A percentile compares a stretch with the other conserved stretches of the same genome.
Evolutionary conservation across 371 early-diverging fungal genomes (phyloP).

Genomic region (Cokeromyces recurvatus): DNA sequence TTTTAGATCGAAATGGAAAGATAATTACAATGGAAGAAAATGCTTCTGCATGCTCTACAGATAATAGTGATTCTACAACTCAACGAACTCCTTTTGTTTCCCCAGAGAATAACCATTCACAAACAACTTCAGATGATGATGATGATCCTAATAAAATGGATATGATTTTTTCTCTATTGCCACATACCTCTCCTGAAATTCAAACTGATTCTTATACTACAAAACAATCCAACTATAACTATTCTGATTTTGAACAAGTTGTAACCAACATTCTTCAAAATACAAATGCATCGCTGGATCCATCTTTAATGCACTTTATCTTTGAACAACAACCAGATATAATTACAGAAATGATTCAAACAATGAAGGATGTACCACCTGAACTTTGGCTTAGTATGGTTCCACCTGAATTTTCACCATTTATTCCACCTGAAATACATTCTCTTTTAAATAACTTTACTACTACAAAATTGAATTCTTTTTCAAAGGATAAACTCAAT

Average conservation of each 20-base stretch:
- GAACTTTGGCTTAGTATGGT: conserved; percentile 8
- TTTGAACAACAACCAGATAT: conserved; percentile 13
- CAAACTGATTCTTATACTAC: too few relatives aligned
- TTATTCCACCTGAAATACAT: conserved; percentile 14
- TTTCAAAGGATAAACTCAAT: not conserved
- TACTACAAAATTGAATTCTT: too few relatives aligned
- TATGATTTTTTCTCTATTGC: not conserved
- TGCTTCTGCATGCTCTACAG: not conserved
- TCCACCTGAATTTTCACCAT: conserved; percentile 6
- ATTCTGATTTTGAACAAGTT: too few relatives aligned
- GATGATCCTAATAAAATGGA: too few relatives aligned
- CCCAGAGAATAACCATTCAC: too few relatives aligned
- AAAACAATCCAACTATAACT: not conserved
- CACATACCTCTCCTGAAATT: too few relatives aligned
- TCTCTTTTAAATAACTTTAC: not conserved
- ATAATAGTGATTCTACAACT: not conserved
- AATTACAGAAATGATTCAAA: conserved; percentile 5
- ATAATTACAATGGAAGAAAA: conserved; percentile 11
- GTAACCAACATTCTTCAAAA: not conserved
- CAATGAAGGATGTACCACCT: conserved; percentile 17
- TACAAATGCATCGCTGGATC: conserved; percentile 4
- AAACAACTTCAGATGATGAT: not conserved
- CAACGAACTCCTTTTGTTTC: too few relatives aligned
- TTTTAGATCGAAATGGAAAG: conserved; percentile 21
- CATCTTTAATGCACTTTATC: conserved; percentile 7